Base-by-base conservation (phyloP, 2,329 filamentous ascomycete genomes). In the Exserohilum turcica region DNA sequence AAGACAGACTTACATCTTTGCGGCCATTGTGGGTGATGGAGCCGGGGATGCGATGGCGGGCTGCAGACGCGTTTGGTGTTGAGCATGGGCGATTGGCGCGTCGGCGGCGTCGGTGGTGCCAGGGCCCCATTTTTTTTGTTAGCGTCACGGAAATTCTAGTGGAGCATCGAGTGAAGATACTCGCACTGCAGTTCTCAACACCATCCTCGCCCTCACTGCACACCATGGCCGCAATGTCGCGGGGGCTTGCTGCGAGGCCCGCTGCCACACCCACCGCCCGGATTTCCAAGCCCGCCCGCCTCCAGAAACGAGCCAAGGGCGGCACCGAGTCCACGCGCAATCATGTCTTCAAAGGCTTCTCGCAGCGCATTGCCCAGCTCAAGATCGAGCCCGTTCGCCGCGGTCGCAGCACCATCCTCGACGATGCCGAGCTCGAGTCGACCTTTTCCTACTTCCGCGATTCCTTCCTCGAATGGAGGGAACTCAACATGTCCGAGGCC, bases 321-420 rank as follows among this genome's bases (percentile, higher is more conserved):
- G 82, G 83, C 60, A 95, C 91, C 21, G 80, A 82, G 44, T 90
- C 92, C 63, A 86, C 88, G 57, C 92, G 91, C 71, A 89, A 91
- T 46, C 91, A 97, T 77, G 84, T 90, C 72, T 97, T 91, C 85
- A 89, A 97, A 77, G 88, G 90, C 58, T 97, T 97, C 77, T 90
- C 88, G 54, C 85, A 88, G 71, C 94, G 95, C 75, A 90, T 97
- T 73, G 86, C 90, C 59, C 94, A 92, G 74, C 84, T 97, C 70
- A 94, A 91, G 77, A 88, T 99, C 77, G 93, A 99, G 68, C 94
- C 94, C 39, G 84, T 99, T 64, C 91, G 94, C 75, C 88, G 88
- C 77, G 89, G 95, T 66, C 90, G 92, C 76, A 88, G 89, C 73
- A 85, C 95, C 78, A 87, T 90, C 68, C 86, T 94, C 78, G 89